Evolutionary conservation across 768 basidiomycete genomes (phyloP).

Genomic region (Mycena alexandri): DNA sequence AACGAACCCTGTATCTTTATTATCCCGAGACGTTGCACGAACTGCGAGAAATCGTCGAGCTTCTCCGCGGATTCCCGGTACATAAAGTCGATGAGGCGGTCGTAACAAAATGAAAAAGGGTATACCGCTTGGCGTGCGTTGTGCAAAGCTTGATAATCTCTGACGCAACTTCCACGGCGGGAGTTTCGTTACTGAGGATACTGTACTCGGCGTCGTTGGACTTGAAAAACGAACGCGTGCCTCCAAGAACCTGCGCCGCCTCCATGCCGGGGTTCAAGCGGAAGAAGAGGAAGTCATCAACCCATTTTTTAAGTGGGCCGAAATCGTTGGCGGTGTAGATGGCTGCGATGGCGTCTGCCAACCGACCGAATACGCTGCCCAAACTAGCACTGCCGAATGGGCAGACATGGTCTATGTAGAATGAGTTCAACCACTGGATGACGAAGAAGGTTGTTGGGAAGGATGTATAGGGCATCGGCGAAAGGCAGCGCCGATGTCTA

Average conservation of each 20-base stretch:
- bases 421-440: conserved; percentile 38
- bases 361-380: conserved; percentile 47
- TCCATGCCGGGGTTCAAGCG: conserved; percentile 34
- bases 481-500: conserved; percentile 55
- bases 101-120: neutral
- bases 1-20: neutral
- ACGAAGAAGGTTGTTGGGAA: conserved; percentile 41
- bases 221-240: conserved; percentile 18
- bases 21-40: neutral
- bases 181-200: neutral
- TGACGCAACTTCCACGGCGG: neutral
- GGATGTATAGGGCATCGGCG: conserved; percentile 49
- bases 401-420: conserved; percentile 46
- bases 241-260: conserved; percentile 23
- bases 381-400: conserved; percentile 48
- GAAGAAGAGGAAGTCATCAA: conserved; percentile 47
- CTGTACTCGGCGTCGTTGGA: neutral
- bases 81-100: neutral
- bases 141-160: neutral
- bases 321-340: conserved; percentile 39
- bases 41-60: neutral
- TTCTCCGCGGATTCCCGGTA: neutral
- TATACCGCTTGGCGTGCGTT: neutral
- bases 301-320: conserved; percentile 43
- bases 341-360: conserved; percentile 48